Evolutionary conservation across 495 filamentous ascomycete species (phyloP), one percentile per base, ranked within the genome.

Genomic region (Corynascus novoguineensis): DNA sequence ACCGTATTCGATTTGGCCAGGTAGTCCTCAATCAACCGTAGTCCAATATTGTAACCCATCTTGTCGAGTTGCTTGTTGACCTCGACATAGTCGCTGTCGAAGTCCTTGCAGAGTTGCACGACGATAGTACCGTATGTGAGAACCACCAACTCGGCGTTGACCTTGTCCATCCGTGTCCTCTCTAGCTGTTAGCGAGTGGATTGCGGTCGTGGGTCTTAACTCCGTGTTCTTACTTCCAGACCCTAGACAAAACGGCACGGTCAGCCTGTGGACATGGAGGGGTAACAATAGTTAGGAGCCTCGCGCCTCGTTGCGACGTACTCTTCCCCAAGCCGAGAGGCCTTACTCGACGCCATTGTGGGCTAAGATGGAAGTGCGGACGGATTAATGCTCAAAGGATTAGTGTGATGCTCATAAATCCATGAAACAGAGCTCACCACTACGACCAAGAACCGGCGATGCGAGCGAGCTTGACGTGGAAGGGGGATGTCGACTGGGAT

Each of bases 11-110:
- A 90, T 72, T 96, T 97, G 60, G 93, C 93, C 37, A 98, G 84
- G 69, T 96, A 98, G 70, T 98, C 93, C 64, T 98, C 93, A 68
- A 98, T 96, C 62, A 98, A 76, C 25, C 93, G 88, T 71, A 97
- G 81, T 8, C 93, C 93, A 57, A 98, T 97, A 63, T 96, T 97
- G 78, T 97, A 96, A 35, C 93, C 93, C 93, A 98, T 98, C 74
- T 90, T 95, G 67, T 98, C 93, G 44, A 98, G 78, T 69, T 98
- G 93, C 73, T 90, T 89, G 75, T 98, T 98, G 69, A 90, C 92
- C 69, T 97, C 89, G 49, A 83, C 78, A 64, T 98, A 98, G 71
- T 97, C 87, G 58, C 83, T 84, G 59, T 96, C 90, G 66, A 87
- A 95, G 77, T 98, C 93, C 69, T 92, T 91, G 75, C 91, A 96